Percentiles rank a stretch among this genome's conserved stretches.
These are phyloP conservation scores for Cerioporus squamosus DNA, from an alignment of 1,284 basidiomycete species.

Conservation along the genomic window DNA sequence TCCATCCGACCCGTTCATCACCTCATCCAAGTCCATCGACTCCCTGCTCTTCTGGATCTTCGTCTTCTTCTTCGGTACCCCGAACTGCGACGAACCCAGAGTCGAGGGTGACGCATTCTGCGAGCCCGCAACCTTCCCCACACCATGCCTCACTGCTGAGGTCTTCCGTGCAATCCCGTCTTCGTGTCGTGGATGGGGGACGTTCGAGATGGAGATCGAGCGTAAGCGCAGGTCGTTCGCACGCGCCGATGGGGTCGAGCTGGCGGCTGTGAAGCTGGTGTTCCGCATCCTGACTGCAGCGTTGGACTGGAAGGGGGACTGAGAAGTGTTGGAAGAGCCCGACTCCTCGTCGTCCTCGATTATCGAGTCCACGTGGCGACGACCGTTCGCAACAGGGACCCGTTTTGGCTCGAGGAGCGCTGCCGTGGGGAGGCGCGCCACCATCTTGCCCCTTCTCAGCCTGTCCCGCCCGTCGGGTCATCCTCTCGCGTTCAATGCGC, in stretches of 20 bases:
- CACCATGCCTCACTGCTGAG: background rate
- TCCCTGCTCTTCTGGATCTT: slow-evolving; percentile 61
- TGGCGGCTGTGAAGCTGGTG: slow-evolving; percentile 25
- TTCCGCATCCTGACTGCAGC: slow-evolving; percentile 28
- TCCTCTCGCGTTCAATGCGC: slow-evolving; percentile 32
- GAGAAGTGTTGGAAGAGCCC: slow-evolving; percentile 20
- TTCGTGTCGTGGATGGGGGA: slow-evolving; percentile 25
- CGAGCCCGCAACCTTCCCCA: slow-evolving; percentile 2
- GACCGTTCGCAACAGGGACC: slow-evolving; percentile 22
- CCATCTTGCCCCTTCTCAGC: slow-evolving; percentile 16
- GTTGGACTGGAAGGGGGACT: slow-evolving; percentile 27
- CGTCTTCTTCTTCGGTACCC: slow-evolving; percentile 44
- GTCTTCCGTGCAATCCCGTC: slow-evolving; percentile 22
- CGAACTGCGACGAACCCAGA: slow-evolving; percentile 5
- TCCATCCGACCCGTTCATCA: slow-evolving; percentile 70
- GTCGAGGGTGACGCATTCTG: slow-evolving; percentile 17
- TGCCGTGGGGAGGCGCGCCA: slow-evolving; percentile 13
- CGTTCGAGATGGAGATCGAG: slow-evolving; percentile 34
- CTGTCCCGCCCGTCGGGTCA: slow-evolving; percentile 19
- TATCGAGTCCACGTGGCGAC: slow-evolving; percentile 65
- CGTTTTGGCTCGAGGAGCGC: slow-evolving; percentile 8
- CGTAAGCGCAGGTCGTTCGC: slow-evolving; percentile 23
- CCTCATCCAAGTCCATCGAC: slow-evolving; percentile 73
- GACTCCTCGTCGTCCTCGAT: slow-evolving; percentile 45
- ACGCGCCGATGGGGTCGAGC: slow-evolving; percentile 17